These are phyloP conservation scores for Saccharomyces hybrid DNA, from an alignment of 1,139 yeast species.

Conservation along the genomic window DNA sequence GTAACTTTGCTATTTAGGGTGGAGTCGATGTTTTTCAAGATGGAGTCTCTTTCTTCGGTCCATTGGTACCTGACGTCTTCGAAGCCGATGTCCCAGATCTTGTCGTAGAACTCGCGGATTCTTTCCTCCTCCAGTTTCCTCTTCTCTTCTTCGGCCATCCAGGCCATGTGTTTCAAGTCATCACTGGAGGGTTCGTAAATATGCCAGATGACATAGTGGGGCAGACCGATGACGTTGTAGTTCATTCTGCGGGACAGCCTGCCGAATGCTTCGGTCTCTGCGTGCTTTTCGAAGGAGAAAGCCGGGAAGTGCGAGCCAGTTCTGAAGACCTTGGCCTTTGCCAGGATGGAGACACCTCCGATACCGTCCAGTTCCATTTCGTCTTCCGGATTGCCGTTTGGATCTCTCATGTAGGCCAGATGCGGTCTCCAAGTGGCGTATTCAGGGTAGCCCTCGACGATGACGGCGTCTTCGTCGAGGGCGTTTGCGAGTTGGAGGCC, in stretches of 20 bases:
- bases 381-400: conserved; percentile 56
- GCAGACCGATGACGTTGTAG: conserved; percentile 73
- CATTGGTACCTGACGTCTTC: conserved; percentile 64
- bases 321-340: conserved; percentile 74
- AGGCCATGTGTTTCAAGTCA: conserved; percentile 87
- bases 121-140: conserved; percentile 62
- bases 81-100: conserved; percentile 70
- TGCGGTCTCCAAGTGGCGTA: conserved; percentile 86
- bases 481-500: conserved; percentile 61
- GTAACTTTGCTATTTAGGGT: conserved; percentile 27
- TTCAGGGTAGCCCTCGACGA: conserved; percentile 87
- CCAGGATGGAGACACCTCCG: conserved; percentile 83
- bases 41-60: conserved; percentile 56
- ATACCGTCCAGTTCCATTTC: conserved; percentile 76
- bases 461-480: conserved; percentile 74
- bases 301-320: conserved; percentile 86
- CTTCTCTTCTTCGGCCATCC: conserved; percentile 91
- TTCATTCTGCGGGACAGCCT: conserved; percentile 80
- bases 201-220: conserved; percentile 87
- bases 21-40: conserved; percentile 63
- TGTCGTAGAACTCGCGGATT: conserved; percentile 60
- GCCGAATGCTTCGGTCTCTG: conserved; percentile 90
- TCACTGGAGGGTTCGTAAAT: conserved; percentile 79
- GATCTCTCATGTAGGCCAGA: conserved; percentile 64
- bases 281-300: conserved; percentile 80